These are phyloP conservation scores for Coemansia sp. DNA, from an alignment of 192 early-diverging fungal genomes.

Conservation along the genomic window DNA sequence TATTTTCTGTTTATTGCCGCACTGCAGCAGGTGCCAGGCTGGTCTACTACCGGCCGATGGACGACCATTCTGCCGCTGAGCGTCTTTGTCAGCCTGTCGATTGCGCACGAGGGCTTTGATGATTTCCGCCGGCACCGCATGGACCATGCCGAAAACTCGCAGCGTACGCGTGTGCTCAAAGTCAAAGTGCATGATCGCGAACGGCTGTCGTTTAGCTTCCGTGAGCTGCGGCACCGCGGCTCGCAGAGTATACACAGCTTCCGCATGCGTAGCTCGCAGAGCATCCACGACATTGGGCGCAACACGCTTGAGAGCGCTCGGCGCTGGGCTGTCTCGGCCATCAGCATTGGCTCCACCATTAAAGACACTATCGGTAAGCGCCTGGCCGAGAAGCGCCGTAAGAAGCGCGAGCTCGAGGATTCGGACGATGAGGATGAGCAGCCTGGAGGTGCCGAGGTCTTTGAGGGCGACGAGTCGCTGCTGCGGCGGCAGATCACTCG, in stretches of 20 bases:
- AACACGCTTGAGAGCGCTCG: slow-evolving; percentile 21
- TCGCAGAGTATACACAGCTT: slow-evolving; percentile 56
- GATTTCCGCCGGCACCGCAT: slow-evolving; percentile 66
- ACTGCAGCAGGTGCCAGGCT: slow-evolving; percentile 74
- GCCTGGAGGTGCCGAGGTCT: background rate
- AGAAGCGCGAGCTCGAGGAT: slow-evolving; percentile 53
- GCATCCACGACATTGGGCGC: slow-evolving; percentile 42
- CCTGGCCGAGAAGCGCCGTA: slow-evolving; percentile 47
- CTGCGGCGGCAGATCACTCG: slow-evolving; percentile 29
- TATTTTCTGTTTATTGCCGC: slow-evolving; percentile 90
- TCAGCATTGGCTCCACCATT: slow-evolving; percentile 25
- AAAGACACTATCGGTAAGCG: slow-evolving; percentile 26
- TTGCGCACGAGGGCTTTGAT: slow-evolving; percentile 75
- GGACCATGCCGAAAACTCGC: slow-evolving; percentile 62
- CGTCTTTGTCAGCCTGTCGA: slow-evolving; percentile 73
- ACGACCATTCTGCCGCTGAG: slow-evolving; percentile 73
- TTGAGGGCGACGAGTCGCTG: slow-evolving; percentile 25
- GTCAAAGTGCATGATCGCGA: slow-evolving; percentile 57
- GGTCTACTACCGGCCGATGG: slow-evolving; percentile 75
- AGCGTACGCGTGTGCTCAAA: slow-evolving; percentile 55
- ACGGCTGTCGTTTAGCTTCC: slow-evolving; percentile 52
- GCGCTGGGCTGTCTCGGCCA: slow-evolving; percentile 28
- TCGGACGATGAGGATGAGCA: slow-evolving; percentile 52
- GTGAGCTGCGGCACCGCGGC: slow-evolving; percentile 38
- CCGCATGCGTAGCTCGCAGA: slow-evolving; percentile 43